A percentile compares a stretch with the other conserved stretches of the same genome.
Conservation (phyloP, 2,329 filamentous ascomycete species). For the Clonostachys solani region DNA sequence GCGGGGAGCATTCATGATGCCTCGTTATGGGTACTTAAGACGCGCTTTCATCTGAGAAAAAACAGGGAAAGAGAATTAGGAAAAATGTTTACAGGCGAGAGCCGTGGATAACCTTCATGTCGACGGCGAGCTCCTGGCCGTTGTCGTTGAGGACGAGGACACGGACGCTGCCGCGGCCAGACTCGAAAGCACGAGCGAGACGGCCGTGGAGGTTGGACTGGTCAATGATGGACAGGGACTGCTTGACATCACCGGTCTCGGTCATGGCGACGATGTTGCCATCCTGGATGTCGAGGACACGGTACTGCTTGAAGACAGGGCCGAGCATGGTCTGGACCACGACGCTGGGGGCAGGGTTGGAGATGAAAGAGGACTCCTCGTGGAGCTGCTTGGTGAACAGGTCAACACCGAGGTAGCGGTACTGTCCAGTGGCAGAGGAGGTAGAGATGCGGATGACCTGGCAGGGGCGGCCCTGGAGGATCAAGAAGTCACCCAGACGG, state of each 20-base stretch:
- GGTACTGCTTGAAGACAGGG: conserved; percentile 99
- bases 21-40: too few relatives aligned
- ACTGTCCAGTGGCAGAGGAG: conserved; percentile 95
- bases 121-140: conserved; percentile 90
- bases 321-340: conserved; percentile 99
- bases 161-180: conserved; percentile 88
- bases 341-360: conserved; percentile 93
- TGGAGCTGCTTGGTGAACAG: conserved; percentile 99
- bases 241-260: conserved; percentile 98
- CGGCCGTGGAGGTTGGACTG: conserved; percentile 86
- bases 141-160: conserved; percentile 94
- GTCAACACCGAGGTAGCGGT: conserved; percentile 99
- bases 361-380: conserved; percentile 97
- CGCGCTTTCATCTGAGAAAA: not conserved
- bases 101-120: conserved; percentile 97
- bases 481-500: conserved; percentile 96
- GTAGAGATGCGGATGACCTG: conserved; percentile 99
- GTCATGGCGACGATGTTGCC: conserved; percentile 92
- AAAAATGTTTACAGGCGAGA: conserved; percentile 51
- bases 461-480: conserved; percentile 98
- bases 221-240: conserved; percentile 86
- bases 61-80: not conserved
- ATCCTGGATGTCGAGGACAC: conserved; percentile 93
- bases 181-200: conserved; percentile 79
- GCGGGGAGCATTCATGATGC: too few relatives aligned